phyloP scores from a whole-genome alignment of 768 basidiomycete genomes.

The Mycena filopes region DNA sequence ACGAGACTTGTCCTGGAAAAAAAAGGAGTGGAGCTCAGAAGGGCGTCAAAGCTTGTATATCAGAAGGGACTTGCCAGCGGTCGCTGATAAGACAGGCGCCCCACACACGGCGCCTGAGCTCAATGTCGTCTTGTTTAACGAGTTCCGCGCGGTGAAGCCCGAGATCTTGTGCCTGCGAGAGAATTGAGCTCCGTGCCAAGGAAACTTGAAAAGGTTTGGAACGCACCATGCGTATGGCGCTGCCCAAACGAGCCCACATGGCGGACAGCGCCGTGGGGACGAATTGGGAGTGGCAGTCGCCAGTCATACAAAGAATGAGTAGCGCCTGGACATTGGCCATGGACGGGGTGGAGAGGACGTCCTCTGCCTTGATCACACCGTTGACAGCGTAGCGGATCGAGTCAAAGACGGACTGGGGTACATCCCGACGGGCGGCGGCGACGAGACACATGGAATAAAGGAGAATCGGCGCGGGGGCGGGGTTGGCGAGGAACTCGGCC shows the following conservation, averaged over 20 bases:
- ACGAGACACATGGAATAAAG: conserved; percentile 96
- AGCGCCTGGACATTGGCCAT: conserved; percentile 90
- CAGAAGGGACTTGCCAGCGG: conserved; percentile 72
- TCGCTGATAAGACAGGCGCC: conserved; percentile 94
- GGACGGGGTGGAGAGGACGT: conserved; percentile 88
- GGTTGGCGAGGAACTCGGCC: conserved; percentile 83
- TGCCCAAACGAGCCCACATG: conserved; percentile 86
- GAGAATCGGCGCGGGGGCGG: conserved; percentile 81
- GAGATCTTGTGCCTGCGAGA: conserved; percentile 88
- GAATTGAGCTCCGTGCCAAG: conserved; percentile 5
- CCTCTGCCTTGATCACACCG: conserved; percentile 86
- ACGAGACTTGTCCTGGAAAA: conserved; percentile 80
- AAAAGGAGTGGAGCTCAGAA: conserved; percentile 5
- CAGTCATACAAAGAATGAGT: conserved; percentile 86
- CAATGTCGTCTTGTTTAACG: conserved; percentile 83
- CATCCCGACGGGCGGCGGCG: conserved; percentile 85
- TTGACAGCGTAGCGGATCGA: conserved; percentile 90
- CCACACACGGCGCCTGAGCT: conserved; percentile 92
- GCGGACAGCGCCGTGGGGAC: conserved; percentile 89
- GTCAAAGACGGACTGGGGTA: conserved; percentile 89
- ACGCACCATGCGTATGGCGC: conserved; percentile 90
- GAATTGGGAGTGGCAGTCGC: conserved; percentile 91
- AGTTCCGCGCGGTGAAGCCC: conserved; percentile 94
- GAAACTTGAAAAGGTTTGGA: conserved; percentile 1
- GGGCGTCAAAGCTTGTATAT: conserved; percentile 10